A percentile compares a stretch with the other conserved stretches of the same genome.
Conservation (phyloP, 176 grass and related monocot genomes). For the Hsuehochloa calcarea region DNA sequence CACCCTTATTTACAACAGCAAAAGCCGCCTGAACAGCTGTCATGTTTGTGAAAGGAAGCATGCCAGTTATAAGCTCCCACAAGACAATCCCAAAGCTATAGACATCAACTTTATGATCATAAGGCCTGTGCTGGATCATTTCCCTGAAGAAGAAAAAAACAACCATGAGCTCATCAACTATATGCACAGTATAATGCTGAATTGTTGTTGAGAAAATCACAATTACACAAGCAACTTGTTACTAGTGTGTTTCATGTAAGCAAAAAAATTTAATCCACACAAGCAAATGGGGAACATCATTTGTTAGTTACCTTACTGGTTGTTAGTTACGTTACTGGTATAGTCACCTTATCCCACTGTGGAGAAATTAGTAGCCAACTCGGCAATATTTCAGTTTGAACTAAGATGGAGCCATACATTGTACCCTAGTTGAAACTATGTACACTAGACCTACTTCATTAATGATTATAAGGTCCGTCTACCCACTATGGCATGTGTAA, state of each 20-base stretch:
- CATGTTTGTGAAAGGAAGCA: slow-evolving; percentile 96
- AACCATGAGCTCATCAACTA: slow-evolving; percentile 16
- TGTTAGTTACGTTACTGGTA: neutral
- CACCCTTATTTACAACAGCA: slow-evolving; percentile 88
- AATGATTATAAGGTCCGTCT: slow-evolving; percentile 3
- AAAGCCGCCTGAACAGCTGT: slow-evolving; percentile 95
- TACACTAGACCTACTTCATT: neutral
- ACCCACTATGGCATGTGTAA: neutral
- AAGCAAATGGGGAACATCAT: slow-evolving; percentile 12
- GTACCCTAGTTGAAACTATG: neutral
- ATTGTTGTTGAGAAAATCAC: neutral
- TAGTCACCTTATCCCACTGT: neutral
- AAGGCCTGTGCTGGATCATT: slow-evolving; percentile 98
- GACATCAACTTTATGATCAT: slow-evolving; percentile 96
- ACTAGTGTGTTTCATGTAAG: neutral
- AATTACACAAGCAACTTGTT: slow-evolving; percentile 24
- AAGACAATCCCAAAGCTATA: slow-evolving; percentile 95
- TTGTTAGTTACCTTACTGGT: neutral
- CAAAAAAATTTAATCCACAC: neutral
- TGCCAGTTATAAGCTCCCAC: slow-evolving; percentile 97
- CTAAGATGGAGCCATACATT: neutral
- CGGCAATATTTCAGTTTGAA: slow-evolving; percentile 5
- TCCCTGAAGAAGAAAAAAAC: slow-evolving; percentile 52
- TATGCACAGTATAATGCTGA: neutral
- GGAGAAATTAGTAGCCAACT: neutral